A percentile compares a stretch with the other conserved stretches of the same genome.
These are phyloP conservation scores for Parachaetomium inaequale DNA, from an alignment of 495 filamentous ascomycete species.

Conservation along the genomic window DNA sequence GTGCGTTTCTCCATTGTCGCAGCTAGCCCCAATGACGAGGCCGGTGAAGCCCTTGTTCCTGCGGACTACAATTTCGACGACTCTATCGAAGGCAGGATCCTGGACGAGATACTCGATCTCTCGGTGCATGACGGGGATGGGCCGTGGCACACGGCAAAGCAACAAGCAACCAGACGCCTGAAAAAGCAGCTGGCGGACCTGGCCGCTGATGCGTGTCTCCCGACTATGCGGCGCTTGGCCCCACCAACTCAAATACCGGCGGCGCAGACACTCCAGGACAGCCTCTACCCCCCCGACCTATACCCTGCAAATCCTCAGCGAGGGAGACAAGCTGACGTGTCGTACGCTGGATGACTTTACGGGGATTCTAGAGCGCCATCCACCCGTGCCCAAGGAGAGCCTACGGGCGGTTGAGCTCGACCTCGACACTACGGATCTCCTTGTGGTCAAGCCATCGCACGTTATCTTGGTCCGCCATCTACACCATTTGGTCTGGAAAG, in stretches of 20 bases:
- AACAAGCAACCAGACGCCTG: background rate
- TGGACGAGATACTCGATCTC: background rate
- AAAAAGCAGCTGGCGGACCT: background rate
- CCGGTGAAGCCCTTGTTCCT: background rate
- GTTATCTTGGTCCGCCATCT: background rate
- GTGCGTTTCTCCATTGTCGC: background rate
- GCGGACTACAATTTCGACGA: background rate
- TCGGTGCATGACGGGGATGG: background rate
- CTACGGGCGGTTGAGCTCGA: background rate
- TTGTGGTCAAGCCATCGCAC: background rate
- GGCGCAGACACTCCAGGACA: background rate
- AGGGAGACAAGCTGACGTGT: background rate
- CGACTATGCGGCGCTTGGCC: constrained; percentile 2
- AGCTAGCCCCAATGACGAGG: background rate
- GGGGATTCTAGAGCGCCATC: constrained; percentile 1
- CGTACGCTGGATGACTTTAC: background rate
- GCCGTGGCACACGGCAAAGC: background rate
- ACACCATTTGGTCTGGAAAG: background rate
- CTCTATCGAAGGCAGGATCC: constrained; percentile 6
- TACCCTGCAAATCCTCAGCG: constrained; percentile 1
- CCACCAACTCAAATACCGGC: background rate
- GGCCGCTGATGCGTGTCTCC: background rate
- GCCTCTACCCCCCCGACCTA: background rate
- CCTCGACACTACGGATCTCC: background rate
- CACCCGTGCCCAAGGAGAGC: background rate